Evolutionary conservation across 495 filamentous ascomycete genomes (phyloP).

Genomic region (Cetradonia linearis): DNA sequence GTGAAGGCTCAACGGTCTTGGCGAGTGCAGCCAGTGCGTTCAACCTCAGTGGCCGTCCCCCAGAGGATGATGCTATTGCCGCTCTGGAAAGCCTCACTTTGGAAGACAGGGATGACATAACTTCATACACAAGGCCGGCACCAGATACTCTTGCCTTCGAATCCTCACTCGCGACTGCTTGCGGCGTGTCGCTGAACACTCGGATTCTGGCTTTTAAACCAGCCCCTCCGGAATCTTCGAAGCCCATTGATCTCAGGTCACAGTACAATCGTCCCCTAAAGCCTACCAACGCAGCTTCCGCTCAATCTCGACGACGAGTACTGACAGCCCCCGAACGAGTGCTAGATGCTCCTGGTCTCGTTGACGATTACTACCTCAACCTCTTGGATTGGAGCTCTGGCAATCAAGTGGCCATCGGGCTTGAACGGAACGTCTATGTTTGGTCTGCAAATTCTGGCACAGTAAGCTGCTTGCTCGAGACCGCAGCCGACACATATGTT

Average conservation of each 20-base stretch:
- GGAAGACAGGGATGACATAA: constrained; percentile 47
- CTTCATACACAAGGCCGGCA: constrained; percentile 60
- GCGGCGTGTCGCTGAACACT: constrained; percentile 83
- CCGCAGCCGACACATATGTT: constrained; percentile 81
- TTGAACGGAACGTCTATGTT: constrained; percentile 94
- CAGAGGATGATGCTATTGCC: constrained; percentile 66
- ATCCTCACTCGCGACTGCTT: constrained; percentile 82
- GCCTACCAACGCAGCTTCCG: constrained; percentile 55
- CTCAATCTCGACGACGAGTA: constrained; percentile 82
- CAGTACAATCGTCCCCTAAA: constrained; percentile 97
- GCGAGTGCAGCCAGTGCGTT: constrained; percentile 58
- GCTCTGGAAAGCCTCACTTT: constrained; percentile 71
- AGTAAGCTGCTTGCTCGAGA: constrained; percentile 79
- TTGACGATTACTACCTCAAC: constrained; percentile 99
- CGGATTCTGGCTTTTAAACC: constrained; percentile 99
- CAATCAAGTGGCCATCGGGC: constrained; percentile 95
- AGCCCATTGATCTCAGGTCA: constrained; percentile 91
- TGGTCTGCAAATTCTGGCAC: constrained; percentile 96
- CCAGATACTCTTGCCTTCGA: constrained; percentile 86
- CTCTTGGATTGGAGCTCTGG: constrained; percentile 93
- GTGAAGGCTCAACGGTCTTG: constrained; percentile 61
- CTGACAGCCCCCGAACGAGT: constrained; percentile 93
- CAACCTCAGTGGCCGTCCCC: constrained; percentile 49
- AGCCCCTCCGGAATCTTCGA: constrained; percentile 87
- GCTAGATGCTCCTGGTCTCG: constrained; percentile 88